Percentiles rank a stretch among this genome's conserved stretches.
These are phyloP conservation scores for Skeletonema potamos DNA, from an alignment of 108 stramenopile genomes.

Conservation along the genomic window DNA sequence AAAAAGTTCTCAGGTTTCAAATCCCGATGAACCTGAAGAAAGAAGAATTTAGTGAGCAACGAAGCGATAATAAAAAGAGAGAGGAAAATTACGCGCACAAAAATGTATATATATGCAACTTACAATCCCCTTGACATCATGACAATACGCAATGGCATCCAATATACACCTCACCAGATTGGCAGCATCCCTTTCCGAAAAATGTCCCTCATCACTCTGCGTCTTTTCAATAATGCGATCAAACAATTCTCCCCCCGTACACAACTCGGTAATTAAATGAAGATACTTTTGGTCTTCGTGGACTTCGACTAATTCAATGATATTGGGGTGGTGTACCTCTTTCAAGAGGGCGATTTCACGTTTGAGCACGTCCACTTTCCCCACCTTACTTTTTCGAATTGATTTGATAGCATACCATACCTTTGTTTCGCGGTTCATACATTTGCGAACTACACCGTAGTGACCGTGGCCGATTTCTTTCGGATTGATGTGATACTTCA, in stretches of 20 bases:
- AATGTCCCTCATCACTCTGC: slow-evolving; percentile 86
- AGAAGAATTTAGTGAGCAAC: not conserved
- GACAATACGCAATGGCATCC: slow-evolving; percentile 94
- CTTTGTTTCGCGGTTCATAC: slow-evolving; percentile 83
- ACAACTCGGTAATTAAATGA: slow-evolving; percentile 89
- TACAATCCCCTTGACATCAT: slow-evolving; percentile 88
- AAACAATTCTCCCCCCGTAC: slow-evolving; percentile 95
- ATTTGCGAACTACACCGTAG: slow-evolving; percentile 90
- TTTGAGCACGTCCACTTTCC: slow-evolving; percentile 86
- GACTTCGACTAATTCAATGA: slow-evolving; percentile 85
- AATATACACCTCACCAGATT: slow-evolving; percentile 81
- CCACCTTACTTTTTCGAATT: slow-evolving; percentile 85
- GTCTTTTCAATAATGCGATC: slow-evolving; percentile 93
- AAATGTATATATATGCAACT: not conserved
- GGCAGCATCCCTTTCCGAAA: slow-evolving; percentile 94
- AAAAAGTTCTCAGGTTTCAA: slow-evolving; percentile 93
- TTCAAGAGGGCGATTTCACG: slow-evolving; percentile 84
- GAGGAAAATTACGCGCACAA: not conserved
- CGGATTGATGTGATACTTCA: slow-evolving; percentile 84
- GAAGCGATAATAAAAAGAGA: not conserved
- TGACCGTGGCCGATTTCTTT: slow-evolving; percentile 91
- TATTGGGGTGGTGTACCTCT: slow-evolving; percentile 90
- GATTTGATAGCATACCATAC: slow-evolving; percentile 91
- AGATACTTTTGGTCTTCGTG: slow-evolving; percentile 88
- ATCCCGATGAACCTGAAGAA: slow-evolving; percentile 80